Conservation (phyloP, 2,329 filamentous ascomycete genomes). For the Colletotrichum incanum region DNA sequence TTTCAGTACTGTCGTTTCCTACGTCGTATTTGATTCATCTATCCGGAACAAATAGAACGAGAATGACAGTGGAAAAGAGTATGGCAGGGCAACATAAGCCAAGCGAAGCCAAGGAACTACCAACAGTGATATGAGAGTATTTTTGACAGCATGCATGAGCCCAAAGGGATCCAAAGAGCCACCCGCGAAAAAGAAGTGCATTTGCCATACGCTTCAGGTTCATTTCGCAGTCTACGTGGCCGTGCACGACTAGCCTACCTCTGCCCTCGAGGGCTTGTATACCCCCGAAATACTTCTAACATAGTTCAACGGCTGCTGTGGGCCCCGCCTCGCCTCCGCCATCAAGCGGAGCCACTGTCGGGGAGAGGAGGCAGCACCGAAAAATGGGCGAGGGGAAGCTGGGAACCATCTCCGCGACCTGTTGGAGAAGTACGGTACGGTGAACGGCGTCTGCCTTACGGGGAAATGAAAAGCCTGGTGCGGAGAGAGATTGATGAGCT, state of each 20-base stretch:
- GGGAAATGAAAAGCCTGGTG: background rate
- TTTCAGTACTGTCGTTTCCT: background rate
- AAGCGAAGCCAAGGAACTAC: background rate
- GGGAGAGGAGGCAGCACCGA: background rate
- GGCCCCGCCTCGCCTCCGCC: background rate
- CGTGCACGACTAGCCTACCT: background rate
- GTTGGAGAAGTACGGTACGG: slow-evolving; percentile 3
- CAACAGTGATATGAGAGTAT: too few species aligned
- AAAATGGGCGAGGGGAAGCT: background rate
- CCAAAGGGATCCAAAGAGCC: too few species aligned
- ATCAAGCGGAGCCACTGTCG: background rate
- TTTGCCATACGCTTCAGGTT: too few species aligned
- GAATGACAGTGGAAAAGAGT: too few species aligned
- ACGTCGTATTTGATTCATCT: background rate
- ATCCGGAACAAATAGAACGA: too few species aligned
- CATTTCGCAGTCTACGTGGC: background rate
- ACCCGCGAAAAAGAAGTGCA: background rate
- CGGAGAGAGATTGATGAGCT: background rate
- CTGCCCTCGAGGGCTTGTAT: background rate
- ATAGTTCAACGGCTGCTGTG: background rate
- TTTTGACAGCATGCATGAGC: background rate
- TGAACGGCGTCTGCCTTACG: background rate
- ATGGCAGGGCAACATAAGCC: background rate
- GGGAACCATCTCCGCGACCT: background rate
- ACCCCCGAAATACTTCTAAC: background rate